These are phyloP conservation scores for Globisporangium spiculum DNA, from an alignment of 352 stramenopile species.

Conservation along the genomic window DNA sequence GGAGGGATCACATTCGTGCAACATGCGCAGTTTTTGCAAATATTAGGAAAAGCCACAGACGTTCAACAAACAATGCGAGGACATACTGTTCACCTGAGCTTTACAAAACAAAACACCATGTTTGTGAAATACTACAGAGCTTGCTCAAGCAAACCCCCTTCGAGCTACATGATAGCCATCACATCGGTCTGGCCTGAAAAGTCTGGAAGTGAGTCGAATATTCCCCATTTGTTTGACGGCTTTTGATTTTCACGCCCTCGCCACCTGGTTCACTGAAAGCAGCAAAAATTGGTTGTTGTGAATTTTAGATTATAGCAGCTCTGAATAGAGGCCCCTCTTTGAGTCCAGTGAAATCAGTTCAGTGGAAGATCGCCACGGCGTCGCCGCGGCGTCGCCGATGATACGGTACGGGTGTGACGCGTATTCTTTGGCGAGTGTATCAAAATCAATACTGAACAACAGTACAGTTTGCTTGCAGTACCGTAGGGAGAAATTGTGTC, in stretches of 20 bases:
- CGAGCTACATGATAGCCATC: no score
- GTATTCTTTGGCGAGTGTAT: constrained; percentile 4
- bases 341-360: constrained; percentile 22
- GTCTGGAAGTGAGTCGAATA: no score
- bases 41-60: not conserved
- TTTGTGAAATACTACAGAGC: no score
- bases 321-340: constrained; percentile 8
- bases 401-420: not conserved
- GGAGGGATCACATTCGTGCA: not conserved
- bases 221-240: no score
- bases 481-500: not conserved
- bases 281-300: no score
- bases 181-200: not conserved
- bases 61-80: no score
- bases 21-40: not conserved
- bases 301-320: no score
- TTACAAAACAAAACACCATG: no score
- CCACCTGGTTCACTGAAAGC: no score
- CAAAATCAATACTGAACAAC: constrained; percentile 2
- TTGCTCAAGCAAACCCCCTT: no score
- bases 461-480: not conserved
- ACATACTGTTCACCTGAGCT: no score
- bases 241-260: no score
- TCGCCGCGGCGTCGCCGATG: not conserved
- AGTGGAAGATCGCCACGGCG: constrained; percentile 9